phyloP scores from a whole-genome alignment of 1,284 basidiomycete genomes.

The Apiotrichum montevideense region DNA sequence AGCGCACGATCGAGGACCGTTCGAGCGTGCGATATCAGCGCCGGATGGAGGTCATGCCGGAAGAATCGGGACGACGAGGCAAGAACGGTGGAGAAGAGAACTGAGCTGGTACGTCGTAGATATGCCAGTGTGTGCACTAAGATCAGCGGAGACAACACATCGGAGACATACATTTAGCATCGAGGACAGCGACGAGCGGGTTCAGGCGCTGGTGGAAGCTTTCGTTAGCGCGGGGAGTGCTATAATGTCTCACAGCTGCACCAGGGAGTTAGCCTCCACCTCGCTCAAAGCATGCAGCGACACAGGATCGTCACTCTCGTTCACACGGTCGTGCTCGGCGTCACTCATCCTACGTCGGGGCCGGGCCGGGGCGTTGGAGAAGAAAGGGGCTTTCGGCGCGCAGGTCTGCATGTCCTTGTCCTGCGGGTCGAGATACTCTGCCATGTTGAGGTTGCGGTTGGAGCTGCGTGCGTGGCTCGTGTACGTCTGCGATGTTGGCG shows the following conservation, averaged over 20 bases:
- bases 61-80: conserved; percentile 26
- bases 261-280: conserved; percentile 24
- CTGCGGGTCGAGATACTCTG: too few species aligned
- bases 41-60: conserved; percentile 24
- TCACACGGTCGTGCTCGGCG: too few species aligned
- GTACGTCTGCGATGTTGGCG: background rate
- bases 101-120: conserved; percentile 25
- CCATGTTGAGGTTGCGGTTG: too few species aligned
- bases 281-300: conserved; percentile 5
- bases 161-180: conserved; percentile 18
- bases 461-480: too few species aligned
- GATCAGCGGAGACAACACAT: background rate
- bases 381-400: too few species aligned
- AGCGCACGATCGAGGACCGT: conserved; percentile 32
- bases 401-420: too few species aligned
- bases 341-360: too few species aligned
- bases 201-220: conserved; percentile 32
- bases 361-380: too few species aligned
- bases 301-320: too few species aligned
- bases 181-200: conserved; percentile 27
- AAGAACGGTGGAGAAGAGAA: conserved; percentile 31
- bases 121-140: conserved; percentile 31
- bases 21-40: conserved; percentile 27
- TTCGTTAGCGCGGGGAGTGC: background rate
- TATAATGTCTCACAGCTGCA: conserved; percentile 18